These are phyloP conservation scores for Dioscorea zingiberensis DNA, from an alignment of 106 monocot species.

Conservation along the genomic window DNA sequence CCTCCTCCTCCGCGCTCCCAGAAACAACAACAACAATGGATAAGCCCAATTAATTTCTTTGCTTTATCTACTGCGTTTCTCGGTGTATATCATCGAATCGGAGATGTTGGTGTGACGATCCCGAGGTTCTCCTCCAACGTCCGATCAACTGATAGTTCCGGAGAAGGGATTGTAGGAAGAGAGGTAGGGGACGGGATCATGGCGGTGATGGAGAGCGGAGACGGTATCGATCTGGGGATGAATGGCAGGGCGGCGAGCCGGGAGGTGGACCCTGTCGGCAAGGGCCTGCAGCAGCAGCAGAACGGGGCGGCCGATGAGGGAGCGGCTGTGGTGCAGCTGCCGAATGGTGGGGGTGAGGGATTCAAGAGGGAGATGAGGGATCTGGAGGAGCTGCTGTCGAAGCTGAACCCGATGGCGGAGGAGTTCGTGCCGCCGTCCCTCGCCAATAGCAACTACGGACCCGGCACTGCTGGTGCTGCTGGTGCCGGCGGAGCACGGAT, in stretches of 20 bases:
- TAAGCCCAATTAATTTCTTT: background rate
- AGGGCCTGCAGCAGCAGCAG: background rate
- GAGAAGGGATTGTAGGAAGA: background rate
- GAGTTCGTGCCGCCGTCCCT: slow-evolving; percentile 53
- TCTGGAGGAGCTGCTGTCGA: slow-evolving; percentile 66
- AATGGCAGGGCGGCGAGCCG: background rate
- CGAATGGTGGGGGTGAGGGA: slow-evolving; percentile 13
- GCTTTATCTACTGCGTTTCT: background rate
- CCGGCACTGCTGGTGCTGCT: background rate
- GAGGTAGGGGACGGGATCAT: slow-evolving; percentile 5
- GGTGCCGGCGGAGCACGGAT: background rate
- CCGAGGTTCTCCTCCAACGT: background rate
- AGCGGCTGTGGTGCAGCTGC: background rate
- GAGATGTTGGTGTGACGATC: background rate
- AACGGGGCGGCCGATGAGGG: slow-evolving; percentile 1
- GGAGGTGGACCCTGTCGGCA: too few species aligned
- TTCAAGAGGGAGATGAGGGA: slow-evolving; percentile 50
- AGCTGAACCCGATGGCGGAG: slow-evolving; percentile 85
- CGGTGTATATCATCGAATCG: background rate
- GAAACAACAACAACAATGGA: background rate
- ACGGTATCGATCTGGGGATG: slow-evolving; percentile 22
- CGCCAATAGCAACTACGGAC: background rate
- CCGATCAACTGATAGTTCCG: background rate
- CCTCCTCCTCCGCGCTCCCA: background rate
- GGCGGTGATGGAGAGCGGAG: slow-evolving; percentile 41